Base-by-base conservation (phyloP, 2,329 filamentous ascomycete genomes). In the Claviceps sp. region DNA sequence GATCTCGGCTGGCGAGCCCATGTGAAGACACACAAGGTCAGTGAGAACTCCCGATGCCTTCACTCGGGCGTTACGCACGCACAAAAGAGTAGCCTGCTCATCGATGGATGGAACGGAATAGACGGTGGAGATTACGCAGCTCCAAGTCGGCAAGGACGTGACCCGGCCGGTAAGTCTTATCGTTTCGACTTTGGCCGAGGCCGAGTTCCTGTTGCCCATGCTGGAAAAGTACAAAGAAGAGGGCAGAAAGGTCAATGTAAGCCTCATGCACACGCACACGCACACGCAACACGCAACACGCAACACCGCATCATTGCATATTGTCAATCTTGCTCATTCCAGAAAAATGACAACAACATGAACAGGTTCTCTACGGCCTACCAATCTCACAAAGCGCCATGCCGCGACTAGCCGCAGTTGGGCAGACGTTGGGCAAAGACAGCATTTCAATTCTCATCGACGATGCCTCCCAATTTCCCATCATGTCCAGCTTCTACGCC, bases 21-120 rank as follows among this genome's bases (percentile, higher is more conserved):
- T 64, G 80, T 91, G 54, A 93, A 93, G 68, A 89, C 85, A 22
- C 87, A 93, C 65, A 93, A 93, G 71, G 84, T 83, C 66, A 17
- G 26, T 14, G 22, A 44, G 9, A 44, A 3, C 2, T 26, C 13
- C 42, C 2, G 22, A 17, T 17, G 22, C 13, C 20, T 22, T 5
- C 22, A n/a, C 42, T 44, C 22, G 42, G 11, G 22, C 42, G 17
- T 20, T 45, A 34, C 29, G 3, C 20, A n/a, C 5, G 3, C 20
- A n/a, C 5, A 17, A 14, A 11, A 14, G 26, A 5, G 40, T 46
- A 37, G 49, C 38, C 49, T n/a, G 43, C 51, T 57, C 44, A 45
- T 23, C 23, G 29, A 63, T 58, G 20, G 39, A n/a, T 11, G 2
- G 6, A 23, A 43, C 9, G 9, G 9, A 34, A 34, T 34, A 85